phyloP scores from a whole-genome alignment of 192 early-diverging fungal species.

The Linnemannia hyalina region DNA sequence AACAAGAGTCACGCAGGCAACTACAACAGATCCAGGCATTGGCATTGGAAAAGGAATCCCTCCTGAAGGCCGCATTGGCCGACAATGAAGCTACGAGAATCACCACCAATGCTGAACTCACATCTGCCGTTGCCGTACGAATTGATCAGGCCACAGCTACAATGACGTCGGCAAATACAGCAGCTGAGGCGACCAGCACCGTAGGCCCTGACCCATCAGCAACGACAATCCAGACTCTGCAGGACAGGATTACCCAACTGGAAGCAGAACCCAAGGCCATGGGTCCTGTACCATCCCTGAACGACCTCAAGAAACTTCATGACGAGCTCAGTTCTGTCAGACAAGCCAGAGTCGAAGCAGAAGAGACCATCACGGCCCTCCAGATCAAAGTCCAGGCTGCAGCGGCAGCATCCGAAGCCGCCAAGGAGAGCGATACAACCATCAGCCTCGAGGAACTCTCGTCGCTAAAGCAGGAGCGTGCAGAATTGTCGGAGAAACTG shows the following conservation, averaged over 20 bases:
- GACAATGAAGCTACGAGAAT: not conserved
- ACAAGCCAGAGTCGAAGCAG: not conserved
- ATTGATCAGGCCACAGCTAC: too few relatives aligned
- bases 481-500: conserved; percentile 46
- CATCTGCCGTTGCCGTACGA: too few relatives aligned
- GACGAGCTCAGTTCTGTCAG: not conserved
- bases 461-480: conserved; percentile 42
- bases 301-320: conserved; percentile 5
- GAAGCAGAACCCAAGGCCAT: not conserved
- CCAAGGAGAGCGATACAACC: not conserved
- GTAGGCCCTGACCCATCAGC: not conserved
- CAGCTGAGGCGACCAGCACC: not conserved
- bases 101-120: too few relatives aligned
- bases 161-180: too few relatives aligned
- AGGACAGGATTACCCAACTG: not conserved
- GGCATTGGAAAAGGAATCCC: not conserved
- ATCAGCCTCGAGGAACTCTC: conserved; percentile 28
- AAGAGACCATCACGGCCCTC: not conserved
- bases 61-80: not conserved
- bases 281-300: not conserved
- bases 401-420: not conserved
- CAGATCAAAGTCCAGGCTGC: not conserved
- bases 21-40: not conserved
- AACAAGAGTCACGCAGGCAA: not conserved
- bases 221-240: not conserved